phyloP scores from a whole-genome alignment of 1,284 basidiomycete genomes.

The Ceratobasidium sp. region DNA sequence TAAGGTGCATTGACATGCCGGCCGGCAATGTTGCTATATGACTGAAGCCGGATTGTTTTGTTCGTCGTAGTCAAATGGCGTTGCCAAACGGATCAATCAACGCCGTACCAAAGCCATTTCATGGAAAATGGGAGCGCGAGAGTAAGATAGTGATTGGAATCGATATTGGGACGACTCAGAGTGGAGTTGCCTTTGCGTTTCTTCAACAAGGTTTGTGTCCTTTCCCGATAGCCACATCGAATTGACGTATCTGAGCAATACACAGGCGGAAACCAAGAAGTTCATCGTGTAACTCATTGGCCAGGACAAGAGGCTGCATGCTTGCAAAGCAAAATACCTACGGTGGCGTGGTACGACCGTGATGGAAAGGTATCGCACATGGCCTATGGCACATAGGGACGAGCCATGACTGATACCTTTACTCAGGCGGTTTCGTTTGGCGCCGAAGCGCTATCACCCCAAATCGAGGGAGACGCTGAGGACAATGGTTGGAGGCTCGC shows the following conservation, averaged over 20 bases:
- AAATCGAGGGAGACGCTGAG: conserved; percentile 9
- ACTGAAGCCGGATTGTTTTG: too few species aligned
- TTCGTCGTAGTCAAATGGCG: background rate
- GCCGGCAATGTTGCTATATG: too few species aligned
- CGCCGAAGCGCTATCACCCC: conserved; percentile 22
- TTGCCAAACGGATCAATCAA: background rate
- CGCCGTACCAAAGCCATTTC: conserved; percentile 16
- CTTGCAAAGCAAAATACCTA: conserved; percentile 40
- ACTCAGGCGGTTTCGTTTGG: conserved; percentile 38
- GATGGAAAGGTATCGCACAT: conserved; percentile 13
- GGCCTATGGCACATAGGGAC: background rate
- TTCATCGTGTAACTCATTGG: conserved; percentile 41
- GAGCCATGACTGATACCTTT: background rate
- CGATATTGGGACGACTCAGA: conserved; percentile 35
- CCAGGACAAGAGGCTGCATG: conserved; percentile 39
- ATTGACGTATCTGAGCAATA: background rate
- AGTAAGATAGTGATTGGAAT: conserved; percentile 42
- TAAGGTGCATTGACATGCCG: background rate
- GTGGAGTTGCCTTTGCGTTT: conserved; percentile 36
- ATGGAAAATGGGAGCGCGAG: conserved; percentile 33
- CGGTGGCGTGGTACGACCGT: conserved; percentile 40
- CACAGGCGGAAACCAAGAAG: background rate
- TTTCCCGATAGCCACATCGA: background rate
- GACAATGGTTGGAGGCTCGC: conserved; percentile 31
- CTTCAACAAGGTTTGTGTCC: conserved; percentile 18